Percentiles rank a stretch among this genome's conserved stretches.
These are phyloP conservation scores for Avena atlantica DNA, from an alignment of 176 grass and related monocot species.

Conservation along the genomic window DNA sequence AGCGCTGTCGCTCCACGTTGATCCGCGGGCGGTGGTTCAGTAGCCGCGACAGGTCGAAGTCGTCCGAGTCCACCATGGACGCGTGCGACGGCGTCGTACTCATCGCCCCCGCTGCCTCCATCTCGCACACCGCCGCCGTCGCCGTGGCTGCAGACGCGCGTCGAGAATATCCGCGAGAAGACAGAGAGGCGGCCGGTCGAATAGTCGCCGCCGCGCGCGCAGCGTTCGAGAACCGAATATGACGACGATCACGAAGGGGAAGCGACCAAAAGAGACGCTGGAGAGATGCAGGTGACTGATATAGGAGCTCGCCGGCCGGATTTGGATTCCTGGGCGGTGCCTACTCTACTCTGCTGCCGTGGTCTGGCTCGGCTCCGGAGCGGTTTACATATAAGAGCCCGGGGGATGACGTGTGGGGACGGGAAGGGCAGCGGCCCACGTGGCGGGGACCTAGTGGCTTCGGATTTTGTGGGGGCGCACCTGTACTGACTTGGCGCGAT, in stretches of 20 bases:
- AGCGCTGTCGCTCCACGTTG: slow-evolving; percentile 86
- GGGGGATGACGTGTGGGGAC: slow-evolving; percentile 49
- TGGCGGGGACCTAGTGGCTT: neutral
- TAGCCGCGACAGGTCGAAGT: slow-evolving; percentile 76
- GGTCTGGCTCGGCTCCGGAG: slow-evolving; percentile 21
- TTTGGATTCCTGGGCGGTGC: neutral
- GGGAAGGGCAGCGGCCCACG: neutral
- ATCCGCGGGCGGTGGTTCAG: slow-evolving; percentile 74
- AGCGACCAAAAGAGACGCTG: neutral
- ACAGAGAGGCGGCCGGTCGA: neutral
- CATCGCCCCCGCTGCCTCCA: slow-evolving; percentile 55
- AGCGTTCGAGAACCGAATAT: too few species aligned
- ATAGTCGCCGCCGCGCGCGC: too few species aligned
- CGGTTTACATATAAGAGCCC: slow-evolving; percentile 38
- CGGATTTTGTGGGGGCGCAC: slow-evolving; percentile 29
- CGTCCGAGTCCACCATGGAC: slow-evolving; percentile 68
- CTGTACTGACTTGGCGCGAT: neutral
- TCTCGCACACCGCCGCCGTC: slow-evolving; percentile 51
- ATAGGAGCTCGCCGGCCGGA: slow-evolving; percentile 28
- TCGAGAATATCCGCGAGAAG: neutral
- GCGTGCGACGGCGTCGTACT: slow-evolving; percentile 60
- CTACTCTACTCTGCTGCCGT: neutral
- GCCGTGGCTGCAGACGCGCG: slow-evolving; percentile 37
- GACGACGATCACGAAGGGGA: neutral
- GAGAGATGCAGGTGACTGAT: neutral